A percentile compares a stretch with the other conserved stretches of the same genome.
These are phyloP conservation scores for Raphanus raphanistrum DNA, from an alignment of 345 rosid species.

Conservation along the genomic window DNA sequence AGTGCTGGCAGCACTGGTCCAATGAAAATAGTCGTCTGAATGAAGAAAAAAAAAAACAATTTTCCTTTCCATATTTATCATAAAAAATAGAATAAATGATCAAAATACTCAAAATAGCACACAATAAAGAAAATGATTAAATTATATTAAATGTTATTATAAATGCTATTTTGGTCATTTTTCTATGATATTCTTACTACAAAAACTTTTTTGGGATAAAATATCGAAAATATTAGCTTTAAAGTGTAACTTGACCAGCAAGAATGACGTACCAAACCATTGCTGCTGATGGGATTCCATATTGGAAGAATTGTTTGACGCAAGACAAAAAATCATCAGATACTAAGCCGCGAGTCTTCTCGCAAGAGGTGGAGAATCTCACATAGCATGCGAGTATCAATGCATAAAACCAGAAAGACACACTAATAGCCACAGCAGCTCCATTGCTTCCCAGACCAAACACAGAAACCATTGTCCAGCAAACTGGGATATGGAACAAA, in stretches of 20 bases:
- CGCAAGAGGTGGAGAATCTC: constrained; percentile 45
- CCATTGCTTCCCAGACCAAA: constrained; percentile 40
- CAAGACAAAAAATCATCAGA: constrained; percentile 13
- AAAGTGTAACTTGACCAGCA: neutral
- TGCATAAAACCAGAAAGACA: constrained; percentile 53
- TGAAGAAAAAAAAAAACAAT: no score
- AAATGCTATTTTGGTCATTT: no score
- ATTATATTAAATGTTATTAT: no score
- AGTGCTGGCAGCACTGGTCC: neutral
- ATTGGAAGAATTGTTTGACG: constrained; percentile 41
- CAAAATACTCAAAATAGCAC: no score
- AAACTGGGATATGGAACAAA: constrained; percentile 23
- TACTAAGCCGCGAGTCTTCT: constrained; percentile 33
- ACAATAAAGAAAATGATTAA: no score
- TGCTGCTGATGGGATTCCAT: constrained; percentile 51
- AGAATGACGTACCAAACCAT: constrained; percentile 45
- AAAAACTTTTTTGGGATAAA: neutral
- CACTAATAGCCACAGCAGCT: constrained; percentile 47
- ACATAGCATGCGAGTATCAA: constrained; percentile 42
- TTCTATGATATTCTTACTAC: no score
- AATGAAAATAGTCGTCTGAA: neutral
- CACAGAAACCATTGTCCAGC: constrained; percentile 22
- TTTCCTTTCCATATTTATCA: neutral
- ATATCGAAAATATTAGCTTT: neutral
- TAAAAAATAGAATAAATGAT: no score